phyloP scores from a whole-genome alignment of 768 basidiomycete species.

The Multifurca ochricompacta region DNA sequence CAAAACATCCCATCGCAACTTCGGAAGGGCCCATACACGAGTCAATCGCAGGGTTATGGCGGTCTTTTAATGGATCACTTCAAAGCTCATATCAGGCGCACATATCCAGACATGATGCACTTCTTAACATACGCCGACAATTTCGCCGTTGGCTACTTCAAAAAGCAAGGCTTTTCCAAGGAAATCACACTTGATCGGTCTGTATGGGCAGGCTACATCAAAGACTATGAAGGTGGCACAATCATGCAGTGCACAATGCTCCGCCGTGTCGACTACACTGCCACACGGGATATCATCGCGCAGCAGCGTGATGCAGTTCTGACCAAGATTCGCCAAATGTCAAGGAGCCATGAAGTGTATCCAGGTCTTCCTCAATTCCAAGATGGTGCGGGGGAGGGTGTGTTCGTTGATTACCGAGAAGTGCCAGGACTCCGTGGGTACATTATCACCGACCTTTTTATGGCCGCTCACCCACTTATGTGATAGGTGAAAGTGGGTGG shows the following conservation, averaged over 20 bases:
- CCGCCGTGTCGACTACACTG: constrained; percentile 83
- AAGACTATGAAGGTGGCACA: constrained; percentile 98
- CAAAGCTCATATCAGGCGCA: constrained; percentile 82
- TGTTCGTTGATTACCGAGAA: constrained; percentile 60
- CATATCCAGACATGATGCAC: constrained; percentile 83
- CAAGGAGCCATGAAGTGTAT: constrained; percentile 80
- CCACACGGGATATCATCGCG: constrained; percentile 65
- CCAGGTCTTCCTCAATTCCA: constrained; percentile 72
- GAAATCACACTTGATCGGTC: constrained; percentile 89
- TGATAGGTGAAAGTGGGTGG: constrained; percentile 85
- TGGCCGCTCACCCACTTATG: constrained; percentile 3
- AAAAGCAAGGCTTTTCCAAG: constrained; percentile 98
- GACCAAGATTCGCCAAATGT: constrained; percentile 79
- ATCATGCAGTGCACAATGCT: constrained; percentile 99
- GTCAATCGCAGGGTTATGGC: constrained; percentile 78
- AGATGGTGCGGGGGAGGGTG: constrained; percentile 41
- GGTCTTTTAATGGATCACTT: constrained; percentile 98
- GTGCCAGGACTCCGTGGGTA: constrained; percentile 81
- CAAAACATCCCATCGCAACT: neutral
- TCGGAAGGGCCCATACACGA: neutral
- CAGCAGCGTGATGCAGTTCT: constrained; percentile 86
- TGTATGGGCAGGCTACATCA: constrained; percentile 98
- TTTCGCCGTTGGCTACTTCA: constrained; percentile 98
- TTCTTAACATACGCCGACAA: constrained; percentile 99
- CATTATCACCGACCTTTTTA: constrained; percentile 4